A percentile compares a stretch with the other conserved stretches of the same genome.
Conservation (phyloP, 1,284 basidiomycete genomes). For the Leccinum solheimii region DNA sequence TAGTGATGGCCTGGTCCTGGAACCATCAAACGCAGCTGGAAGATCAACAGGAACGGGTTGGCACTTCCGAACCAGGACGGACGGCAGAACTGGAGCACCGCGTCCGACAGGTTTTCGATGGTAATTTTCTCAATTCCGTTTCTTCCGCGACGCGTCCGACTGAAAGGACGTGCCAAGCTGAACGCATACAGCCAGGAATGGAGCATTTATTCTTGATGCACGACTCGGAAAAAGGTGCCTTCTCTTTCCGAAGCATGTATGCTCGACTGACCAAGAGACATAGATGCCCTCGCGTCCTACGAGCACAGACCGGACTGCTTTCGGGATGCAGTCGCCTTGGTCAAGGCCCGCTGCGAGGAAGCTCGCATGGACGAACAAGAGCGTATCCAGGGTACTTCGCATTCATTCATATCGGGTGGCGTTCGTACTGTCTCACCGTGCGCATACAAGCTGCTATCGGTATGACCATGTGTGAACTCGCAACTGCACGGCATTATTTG, state of each 20-base stretch:
- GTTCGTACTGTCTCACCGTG: constrained; percentile 14
- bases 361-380: constrained; percentile 60
- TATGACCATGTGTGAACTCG: constrained; percentile 75
- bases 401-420: neutral
- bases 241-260: neutral
- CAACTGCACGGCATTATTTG: constrained; percentile 64
- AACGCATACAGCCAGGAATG: neutral
- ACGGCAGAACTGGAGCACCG: neutral
- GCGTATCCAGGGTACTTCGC: constrained; percentile 50
- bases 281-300: constrained; percentile 28
- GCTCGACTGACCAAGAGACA: neutral
- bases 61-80: neutral
- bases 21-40: neutral
- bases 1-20: constrained; percentile 1
- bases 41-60: neutral
- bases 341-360: constrained; percentile 53
- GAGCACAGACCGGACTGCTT: constrained; percentile 63
- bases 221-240: neutral
- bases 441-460: constrained; percentile 60
- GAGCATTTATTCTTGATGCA: neutral
- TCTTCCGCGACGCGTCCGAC: neutral
- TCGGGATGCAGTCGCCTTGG: constrained; percentile 46
- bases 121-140: neutral
- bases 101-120: neutral
- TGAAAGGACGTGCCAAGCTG: neutral